phyloP scores from a whole-genome alignment of 768 basidiomycete genomes.

The Fistulinella prunicolor region DNA sequence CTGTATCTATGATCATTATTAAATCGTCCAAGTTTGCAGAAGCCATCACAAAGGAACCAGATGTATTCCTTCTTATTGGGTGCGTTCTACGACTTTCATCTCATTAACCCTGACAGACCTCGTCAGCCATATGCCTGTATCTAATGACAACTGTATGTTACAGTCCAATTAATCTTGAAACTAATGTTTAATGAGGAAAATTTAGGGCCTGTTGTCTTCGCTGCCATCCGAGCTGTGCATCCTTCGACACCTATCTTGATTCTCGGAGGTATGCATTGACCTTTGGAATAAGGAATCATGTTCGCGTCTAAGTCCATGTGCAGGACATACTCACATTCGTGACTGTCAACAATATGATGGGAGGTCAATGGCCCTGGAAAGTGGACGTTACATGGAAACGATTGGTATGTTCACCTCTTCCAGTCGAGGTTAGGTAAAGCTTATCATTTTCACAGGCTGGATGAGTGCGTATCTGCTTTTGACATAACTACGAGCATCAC shows the following conservation, averaged over 20 bases:
- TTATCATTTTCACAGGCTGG: constrained; percentile 40
- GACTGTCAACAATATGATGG: constrained; percentile 27
- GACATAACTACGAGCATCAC: not conserved
- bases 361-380: constrained; percentile 53
- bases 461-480: constrained; percentile 45
- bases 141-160: constrained; percentile 58
- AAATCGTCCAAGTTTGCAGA: constrained; percentile 56
- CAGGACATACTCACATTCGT: constrained; percentile 49
- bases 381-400: constrained; percentile 92
- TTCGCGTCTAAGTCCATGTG: not conserved
- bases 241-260: constrained; percentile 76
- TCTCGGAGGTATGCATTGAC: constrained; percentile 55
- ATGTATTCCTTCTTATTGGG: constrained; percentile 77
- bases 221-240: constrained; percentile 71
- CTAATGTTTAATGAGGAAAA: not conserved
- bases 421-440: no score
- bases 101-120: no score
- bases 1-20: not conserved
- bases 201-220: constrained; percentile 67
- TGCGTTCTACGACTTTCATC: constrained; percentile 33
- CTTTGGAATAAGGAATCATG: not conserved
- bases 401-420: constrained; percentile 49
- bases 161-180: not conserved
- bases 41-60: constrained; percentile 77
- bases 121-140: constrained; percentile 78